A percentile compares a stretch with the other conserved stretches of the same genome.
phyloP scores from a whole-genome alignment of 306 rosid species.

The cucumber (Cucumis sativus) region DNA sequence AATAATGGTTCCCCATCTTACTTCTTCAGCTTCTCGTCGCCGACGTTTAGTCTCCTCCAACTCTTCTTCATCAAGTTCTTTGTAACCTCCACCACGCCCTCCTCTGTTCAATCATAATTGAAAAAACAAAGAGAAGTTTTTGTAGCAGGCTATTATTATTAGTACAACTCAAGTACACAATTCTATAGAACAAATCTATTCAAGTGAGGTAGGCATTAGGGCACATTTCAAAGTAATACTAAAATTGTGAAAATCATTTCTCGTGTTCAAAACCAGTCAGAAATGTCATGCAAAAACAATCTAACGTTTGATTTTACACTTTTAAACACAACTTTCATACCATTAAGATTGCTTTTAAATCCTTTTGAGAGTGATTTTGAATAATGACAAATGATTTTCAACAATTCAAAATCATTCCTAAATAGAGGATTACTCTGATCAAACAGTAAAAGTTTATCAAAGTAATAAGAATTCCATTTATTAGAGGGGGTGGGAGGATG shows the following conservation, averaged over 20 bases:
- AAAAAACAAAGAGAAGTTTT: not conserved
- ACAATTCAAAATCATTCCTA: too few relatives aligned
- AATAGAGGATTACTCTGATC: not conserved
- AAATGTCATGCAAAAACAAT: too few relatives aligned
- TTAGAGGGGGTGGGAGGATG: not conserved
- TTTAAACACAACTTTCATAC: too few relatives aligned
- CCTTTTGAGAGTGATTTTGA: too few relatives aligned
- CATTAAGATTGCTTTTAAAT: too few relatives aligned
- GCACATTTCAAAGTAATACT: too few relatives aligned
- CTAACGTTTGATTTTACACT: too few relatives aligned
- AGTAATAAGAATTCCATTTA: not conserved
- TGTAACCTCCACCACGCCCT: slow-evolving; percentile 98
- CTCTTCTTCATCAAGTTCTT: slow-evolving; percentile 98
- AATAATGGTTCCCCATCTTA: slow-evolving; percentile 27
- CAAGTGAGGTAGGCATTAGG: not conserved
- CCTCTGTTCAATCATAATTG: slow-evolving; percentile 44
- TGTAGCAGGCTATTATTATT: not conserved
- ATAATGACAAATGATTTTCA: too few relatives aligned
- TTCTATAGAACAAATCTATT: not conserved
- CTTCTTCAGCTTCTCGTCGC: slow-evolving; percentile 86
- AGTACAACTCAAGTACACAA: not conserved
- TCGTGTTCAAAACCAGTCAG: too few relatives aligned
- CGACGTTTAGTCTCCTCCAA: slow-evolving; percentile 91
- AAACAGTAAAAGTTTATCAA: not conserved
- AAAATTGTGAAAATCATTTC: too few relatives aligned